Evolutionary conservation across 1,284 basidiomycete genomes (phyloP), one percentile per base, ranked within the genome.

Genomic region (Austroboletus olivaceoglutinosus): DNA sequence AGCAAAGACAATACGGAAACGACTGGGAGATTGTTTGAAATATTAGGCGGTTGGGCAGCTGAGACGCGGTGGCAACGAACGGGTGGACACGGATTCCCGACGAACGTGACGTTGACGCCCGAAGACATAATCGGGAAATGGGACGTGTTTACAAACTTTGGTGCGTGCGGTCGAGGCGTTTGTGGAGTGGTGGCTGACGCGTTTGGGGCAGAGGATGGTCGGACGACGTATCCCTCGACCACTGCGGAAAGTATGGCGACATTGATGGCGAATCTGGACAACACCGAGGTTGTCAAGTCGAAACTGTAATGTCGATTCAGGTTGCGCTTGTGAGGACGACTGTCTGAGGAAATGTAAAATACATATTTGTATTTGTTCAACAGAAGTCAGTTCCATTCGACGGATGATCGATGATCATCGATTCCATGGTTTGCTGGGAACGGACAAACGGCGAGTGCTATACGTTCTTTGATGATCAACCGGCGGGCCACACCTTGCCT

Each of bases 1-100:
- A 94, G 91, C 65, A 82, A 88, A 79, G 86, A 83, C 48, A 93
- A 93, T 63, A 80, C 80, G 27, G 80, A 87, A 50, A 86, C 85
- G 23, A 85, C 89, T 16, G 90, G 91, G 22, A 75, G 76, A 22
- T 69, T 99, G 47, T 96, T 95, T 68, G 96, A 99, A 71, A 83
- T 95, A 38, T 85, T 83, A 19, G 96, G 91, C 40, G 97, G 96
- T 3, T 98, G 93, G 91, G 88, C 89, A 13, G 92, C 92, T 7
- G 86, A 94, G 65, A 86, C 91, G 38, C 81, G 96, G 57, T 99
- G 96, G 95, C 90, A 98, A 73, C 85, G 94, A 37, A 78, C 93
- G 10, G 89, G 86, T 25, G 97, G 96, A 8, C 70, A 88, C 60
- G 83, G 87, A n/a, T 97, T 96, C 83, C 88, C 91, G 10, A 81